Evolutionary conservation across 352 stramenopile genomes (phyloP).

Genomic region (Aphanomyces astaci): DNA sequence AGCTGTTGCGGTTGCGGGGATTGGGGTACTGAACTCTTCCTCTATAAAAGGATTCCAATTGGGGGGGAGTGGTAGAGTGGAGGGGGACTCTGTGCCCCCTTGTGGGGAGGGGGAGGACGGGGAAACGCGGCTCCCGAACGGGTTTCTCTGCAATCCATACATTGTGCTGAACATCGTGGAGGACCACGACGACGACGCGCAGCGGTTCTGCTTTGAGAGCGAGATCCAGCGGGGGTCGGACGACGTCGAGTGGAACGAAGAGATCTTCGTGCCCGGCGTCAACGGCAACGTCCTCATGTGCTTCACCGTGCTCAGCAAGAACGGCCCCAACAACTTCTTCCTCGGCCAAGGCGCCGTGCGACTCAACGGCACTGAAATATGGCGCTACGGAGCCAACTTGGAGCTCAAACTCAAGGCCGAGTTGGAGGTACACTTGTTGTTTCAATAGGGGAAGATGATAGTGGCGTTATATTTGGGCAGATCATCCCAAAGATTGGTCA

Average conservation of each 20-base stretch:
- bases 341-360: slow-evolving; percentile 45
- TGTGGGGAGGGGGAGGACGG: background rate
- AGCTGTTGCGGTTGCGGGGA: slow-evolving; percentile 23
- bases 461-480: too few relatives aligned
- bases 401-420: slow-evolving; percentile 40
- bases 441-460: too few relatives aligned
- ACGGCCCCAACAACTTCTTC: slow-evolving; percentile 70
- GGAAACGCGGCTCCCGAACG: slow-evolving; percentile 45
- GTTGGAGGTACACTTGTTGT: too few relatives aligned
- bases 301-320: slow-evolving; percentile 62
- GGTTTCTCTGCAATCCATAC: slow-evolving; percentile 67
- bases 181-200: slow-evolving; percentile 50
- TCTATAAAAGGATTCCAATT: too few relatives aligned
- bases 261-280: slow-evolving; percentile 47
- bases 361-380: slow-evolving; percentile 41
- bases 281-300: slow-evolving; percentile 55
- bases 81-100: background rate
- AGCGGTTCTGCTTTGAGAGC: slow-evolving; percentile 67
- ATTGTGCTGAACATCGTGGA: slow-evolving; percentile 61
- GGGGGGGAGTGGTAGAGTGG: too few relatives aligned
- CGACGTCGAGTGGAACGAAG: slow-evolving; percentile 46
- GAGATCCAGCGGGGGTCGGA: slow-evolving; percentile 35
- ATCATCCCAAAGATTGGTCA: slow-evolving; percentile 15
- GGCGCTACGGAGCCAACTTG: slow-evolving; percentile 33
- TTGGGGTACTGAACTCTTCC: slow-evolving; percentile 17